Conservation (phyloP, 306 rosid genomes). For the Aeschynomene evenia region DNA sequence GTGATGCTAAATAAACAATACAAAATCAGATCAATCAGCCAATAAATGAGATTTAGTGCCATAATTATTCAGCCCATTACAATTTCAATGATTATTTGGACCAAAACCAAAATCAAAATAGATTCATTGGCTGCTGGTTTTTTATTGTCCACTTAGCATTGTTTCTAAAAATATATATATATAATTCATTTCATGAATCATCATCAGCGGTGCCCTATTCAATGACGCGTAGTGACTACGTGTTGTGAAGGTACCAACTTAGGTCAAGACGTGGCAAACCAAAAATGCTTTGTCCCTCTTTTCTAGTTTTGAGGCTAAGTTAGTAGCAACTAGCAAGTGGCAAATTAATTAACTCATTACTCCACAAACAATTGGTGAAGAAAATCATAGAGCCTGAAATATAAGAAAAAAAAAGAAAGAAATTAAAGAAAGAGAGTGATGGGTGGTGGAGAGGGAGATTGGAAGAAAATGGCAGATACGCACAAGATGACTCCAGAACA, state of each 20-base stretch:
- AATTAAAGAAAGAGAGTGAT: background rate
- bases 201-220: background rate
- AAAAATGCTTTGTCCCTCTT: background rate
- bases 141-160: no score
- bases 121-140: no score
- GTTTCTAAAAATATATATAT: no score
- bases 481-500: conserved; percentile 58
- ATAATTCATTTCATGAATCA: background rate
- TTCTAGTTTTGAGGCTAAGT: conserved; percentile 1
- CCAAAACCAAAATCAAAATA: no score
- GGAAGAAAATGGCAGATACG: conserved; percentile 67
- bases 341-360: no score
- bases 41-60: no score
- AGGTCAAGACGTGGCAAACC: conserved; percentile 20
- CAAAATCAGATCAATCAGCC: no score
- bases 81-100: no score
- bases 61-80: no score
- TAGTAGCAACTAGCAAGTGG: no score
- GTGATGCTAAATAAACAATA: no score
- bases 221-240: conserved; percentile 38
- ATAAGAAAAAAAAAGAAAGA: background rate
- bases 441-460: conserved; percentile 44
- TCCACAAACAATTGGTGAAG: background rate
- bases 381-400: background rate
- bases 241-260: conserved; percentile 15